These are phyloP conservation scores for Myxozyma melibiosi DNA, from an alignment of 805 yeast species.

Conservation along the genomic window DNA sequence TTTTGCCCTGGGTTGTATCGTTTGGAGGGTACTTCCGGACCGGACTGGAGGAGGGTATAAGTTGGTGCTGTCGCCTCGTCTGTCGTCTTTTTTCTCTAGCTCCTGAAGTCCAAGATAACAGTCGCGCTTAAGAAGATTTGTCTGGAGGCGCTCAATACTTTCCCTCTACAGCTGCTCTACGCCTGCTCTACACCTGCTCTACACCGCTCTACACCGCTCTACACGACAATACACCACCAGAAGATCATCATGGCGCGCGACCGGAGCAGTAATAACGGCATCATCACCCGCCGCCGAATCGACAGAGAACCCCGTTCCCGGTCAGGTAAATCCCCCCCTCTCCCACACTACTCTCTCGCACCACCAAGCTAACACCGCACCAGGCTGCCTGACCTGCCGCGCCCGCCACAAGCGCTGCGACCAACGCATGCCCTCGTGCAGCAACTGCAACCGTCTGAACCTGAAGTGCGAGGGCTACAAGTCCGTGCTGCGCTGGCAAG, in stretches of 20 bases:
- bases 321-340: constrained; percentile 7
- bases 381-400: constrained; percentile 54
- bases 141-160: too few species aligned
- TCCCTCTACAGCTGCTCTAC: too few species aligned
- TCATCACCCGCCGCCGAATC: constrained; percentile 16
- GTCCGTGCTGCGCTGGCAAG: constrained; percentile 27
- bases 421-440: constrained; percentile 63
- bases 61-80: too few species aligned
- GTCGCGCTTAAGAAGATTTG: too few species aligned
- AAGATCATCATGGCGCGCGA: background rate
- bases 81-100: too few species aligned
- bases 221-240: too few species aligned
- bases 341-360: background rate
- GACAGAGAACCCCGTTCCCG: constrained; percentile 30
- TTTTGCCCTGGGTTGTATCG: too few species aligned
- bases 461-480: constrained; percentile 56
- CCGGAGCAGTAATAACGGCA: background rate
- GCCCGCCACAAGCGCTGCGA: constrained; percentile 65
- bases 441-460: constrained; percentile 60
- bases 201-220: too few species aligned
- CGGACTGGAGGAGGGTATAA: too few species aligned
- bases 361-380: background rate
- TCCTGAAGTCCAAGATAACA: too few species aligned
- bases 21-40: too few species aligned
- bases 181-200: too few species aligned